A percentile compares a stretch with the other conserved stretches of the same genome.
Conservation (phyloP, 2,329 filamentous ascomycete genomes). For the Cryphonectria carpinicola region DNA sequence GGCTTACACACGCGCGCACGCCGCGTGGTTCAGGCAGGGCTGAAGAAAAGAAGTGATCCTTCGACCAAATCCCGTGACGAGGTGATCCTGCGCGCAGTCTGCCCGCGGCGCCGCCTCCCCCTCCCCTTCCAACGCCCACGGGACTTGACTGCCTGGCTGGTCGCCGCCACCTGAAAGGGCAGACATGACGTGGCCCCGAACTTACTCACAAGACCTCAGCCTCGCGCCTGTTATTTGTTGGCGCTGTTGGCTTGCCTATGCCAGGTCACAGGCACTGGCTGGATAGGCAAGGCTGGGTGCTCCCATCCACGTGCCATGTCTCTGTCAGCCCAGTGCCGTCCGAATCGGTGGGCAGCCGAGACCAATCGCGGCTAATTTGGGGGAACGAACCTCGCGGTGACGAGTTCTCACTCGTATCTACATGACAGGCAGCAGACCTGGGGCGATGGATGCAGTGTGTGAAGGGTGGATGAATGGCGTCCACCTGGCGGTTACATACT, state of each 20-base stretch:
- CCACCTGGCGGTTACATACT: background rate
- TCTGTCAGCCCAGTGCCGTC: background rate
- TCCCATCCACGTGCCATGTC: background rate
- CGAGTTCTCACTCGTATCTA: background rate
- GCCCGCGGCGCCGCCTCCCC: background rate
- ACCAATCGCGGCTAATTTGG: background rate
- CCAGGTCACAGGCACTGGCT: background rate
- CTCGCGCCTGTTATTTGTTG: background rate
- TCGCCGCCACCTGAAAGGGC: background rate
- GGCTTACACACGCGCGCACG: background rate
- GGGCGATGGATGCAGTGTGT: background rate
- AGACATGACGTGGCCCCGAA: background rate
- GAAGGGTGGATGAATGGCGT: background rate
- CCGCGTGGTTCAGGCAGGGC: background rate
- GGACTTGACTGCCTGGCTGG: background rate
- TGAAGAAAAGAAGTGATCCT: background rate
- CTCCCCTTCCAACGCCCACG: background rate
- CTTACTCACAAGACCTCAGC: background rate
- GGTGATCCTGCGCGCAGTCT: background rate
- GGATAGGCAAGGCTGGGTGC: background rate
- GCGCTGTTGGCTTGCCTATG: background rate
- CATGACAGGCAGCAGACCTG: background rate
- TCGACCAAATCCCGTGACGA: background rate
- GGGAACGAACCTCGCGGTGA: background rate
- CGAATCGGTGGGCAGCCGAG: background rate